These are phyloP conservation scores for Raphanus sativus DNA, from an alignment of 345 rosid genomes.

Conservation along the genomic window DNA sequence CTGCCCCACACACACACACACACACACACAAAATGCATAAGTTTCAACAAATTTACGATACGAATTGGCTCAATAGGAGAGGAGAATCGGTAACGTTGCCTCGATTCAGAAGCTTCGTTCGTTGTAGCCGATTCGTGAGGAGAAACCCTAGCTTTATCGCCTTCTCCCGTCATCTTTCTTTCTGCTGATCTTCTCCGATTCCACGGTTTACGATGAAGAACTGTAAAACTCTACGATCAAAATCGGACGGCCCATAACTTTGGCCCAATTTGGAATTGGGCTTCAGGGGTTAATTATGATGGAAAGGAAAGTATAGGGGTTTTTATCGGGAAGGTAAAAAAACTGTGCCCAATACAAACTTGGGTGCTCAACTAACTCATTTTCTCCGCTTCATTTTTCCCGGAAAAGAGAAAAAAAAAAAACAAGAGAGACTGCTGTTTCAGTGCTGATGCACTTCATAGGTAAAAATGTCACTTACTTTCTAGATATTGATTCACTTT, in stretches of 20 bases:
- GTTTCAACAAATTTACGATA: not conserved
- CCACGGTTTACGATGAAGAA: no score
- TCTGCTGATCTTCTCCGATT: not conserved
- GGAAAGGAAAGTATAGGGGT: not conserved
- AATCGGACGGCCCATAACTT: slow-evolving; percentile 5
- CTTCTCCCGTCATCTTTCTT: slow-evolving; percentile 50
- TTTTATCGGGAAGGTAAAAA: not conserved
- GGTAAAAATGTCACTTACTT: slow-evolving; percentile 5
- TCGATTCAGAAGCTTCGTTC: slow-evolving; percentile 43
- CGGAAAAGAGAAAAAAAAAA: not conserved
- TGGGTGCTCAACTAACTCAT: not conserved
- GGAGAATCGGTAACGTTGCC: slow-evolving; percentile 50
- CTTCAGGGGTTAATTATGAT: not conserved
- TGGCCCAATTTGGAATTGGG: not conserved
- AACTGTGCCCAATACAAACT: not conserved
- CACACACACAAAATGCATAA: not conserved
- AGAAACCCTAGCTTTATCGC: slow-evolving; percentile 44
- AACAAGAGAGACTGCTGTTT: not conserved
- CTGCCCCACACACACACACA: slow-evolving; percentile 29
- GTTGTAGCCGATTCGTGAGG: slow-evolving; percentile 36
- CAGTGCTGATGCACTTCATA: not conserved
- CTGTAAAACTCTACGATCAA: no score
- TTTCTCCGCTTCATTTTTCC: not conserved
- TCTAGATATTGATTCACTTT: not conserved
- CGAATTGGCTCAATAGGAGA: not conserved